phyloP scores from a whole-genome alignment of 2,329 filamentous ascomycete genomes.

The Rachicladosporium sp. region DNA sequence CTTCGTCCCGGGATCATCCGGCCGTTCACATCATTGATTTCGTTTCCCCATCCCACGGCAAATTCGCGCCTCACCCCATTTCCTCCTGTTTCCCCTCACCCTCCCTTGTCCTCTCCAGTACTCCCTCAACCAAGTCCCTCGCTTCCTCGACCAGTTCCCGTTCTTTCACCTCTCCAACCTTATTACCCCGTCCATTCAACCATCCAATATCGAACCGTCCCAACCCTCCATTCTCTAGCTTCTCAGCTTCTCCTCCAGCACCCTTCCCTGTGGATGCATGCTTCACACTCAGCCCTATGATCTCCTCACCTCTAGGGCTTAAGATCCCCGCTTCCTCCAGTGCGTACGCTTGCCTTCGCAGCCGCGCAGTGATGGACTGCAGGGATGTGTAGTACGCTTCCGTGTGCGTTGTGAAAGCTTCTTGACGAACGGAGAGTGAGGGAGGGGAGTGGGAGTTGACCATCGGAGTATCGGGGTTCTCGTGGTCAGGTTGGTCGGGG shows the following conservation, averaged over 20 bases:
- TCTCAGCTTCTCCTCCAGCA: slow-evolving; percentile 9
- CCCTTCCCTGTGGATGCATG: no score
- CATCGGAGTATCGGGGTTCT: slow-evolving; percentile 22
- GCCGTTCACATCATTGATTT: no score
- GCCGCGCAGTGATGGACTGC: slow-evolving; percentile 59
- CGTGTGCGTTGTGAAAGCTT: slow-evolving; percentile 44
- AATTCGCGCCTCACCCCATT: no score
- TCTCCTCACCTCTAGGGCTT: slow-evolving; percentile 27
- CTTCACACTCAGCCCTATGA: no score
- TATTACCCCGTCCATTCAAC: slow-evolving; percentile 75
- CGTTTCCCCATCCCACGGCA: no score
- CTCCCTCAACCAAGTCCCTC: slow-evolving; percentile 39
- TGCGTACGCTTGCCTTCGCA: slow-evolving; percentile 65
- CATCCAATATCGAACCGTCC: slow-evolving; percentile 68
- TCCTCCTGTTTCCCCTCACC: no score
- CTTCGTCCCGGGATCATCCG: no score
- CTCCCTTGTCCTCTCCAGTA: slow-evolving; percentile 5
- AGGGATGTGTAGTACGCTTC: slow-evolving; percentile 58
- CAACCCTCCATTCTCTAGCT: slow-evolving; percentile 29
- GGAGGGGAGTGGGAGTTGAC: slow-evolving; percentile 43
- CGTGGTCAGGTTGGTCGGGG: slow-evolving; percentile 14
- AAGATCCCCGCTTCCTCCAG: slow-evolving; percentile 74
- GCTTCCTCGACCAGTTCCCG: slow-evolving; percentile 61
- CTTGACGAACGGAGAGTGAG: slow-evolving; percentile 39
- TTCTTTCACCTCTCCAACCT: slow-evolving; percentile 73